phyloP scores from a whole-genome alignment of 1,139 yeast species.

The Geotrichum fermentans region DNA sequence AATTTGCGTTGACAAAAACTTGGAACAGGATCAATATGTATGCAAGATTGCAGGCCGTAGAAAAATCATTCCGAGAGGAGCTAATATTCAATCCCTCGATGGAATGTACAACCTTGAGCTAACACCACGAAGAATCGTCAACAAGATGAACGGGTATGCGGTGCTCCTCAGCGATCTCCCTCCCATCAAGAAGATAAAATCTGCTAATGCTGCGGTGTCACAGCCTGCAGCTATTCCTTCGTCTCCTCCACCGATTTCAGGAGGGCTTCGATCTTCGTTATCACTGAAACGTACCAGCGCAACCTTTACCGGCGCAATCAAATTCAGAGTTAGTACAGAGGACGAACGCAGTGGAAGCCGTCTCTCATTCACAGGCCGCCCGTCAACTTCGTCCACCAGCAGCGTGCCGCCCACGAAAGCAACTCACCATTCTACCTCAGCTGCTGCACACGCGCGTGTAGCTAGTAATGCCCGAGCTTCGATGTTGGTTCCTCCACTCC shows the following conservation, averaged over 20 bases:
- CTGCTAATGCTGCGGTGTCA: constrained; percentile 1
- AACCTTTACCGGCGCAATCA: constrained; percentile 12
- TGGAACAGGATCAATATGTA: constrained; percentile 36
- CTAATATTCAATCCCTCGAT: constrained; percentile 23
- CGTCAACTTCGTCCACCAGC: neutral
- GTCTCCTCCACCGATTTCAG: too few relatives aligned
- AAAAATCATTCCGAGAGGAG: constrained; percentile 15
- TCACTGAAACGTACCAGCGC: constrained; percentile 14
- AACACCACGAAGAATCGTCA: constrained; percentile 33
- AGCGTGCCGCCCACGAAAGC: neutral
- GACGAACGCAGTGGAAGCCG: neutral
- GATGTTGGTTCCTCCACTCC: constrained; percentile 17
- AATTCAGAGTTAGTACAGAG: constrained; percentile 8
- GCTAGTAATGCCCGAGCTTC: constrained; percentile 18
- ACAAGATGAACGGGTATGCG: constrained; percentile 31
- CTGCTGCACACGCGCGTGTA: constrained; percentile 12
- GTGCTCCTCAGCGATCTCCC: constrained; percentile 10
- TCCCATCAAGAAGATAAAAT: constrained; percentile 3
- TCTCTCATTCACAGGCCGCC: neutral
- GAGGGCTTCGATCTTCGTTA: constrained; percentile 13
- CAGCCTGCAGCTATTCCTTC: neutral
- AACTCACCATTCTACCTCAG: neutral
- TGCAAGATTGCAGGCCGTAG: constrained; percentile 36
- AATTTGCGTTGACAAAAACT: constrained; percentile 35
- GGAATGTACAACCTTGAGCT: constrained; percentile 31